phyloP scores from a whole-genome alignment of 2,329 filamentous ascomycete species.

The Talaromyces piceae region DNA sequence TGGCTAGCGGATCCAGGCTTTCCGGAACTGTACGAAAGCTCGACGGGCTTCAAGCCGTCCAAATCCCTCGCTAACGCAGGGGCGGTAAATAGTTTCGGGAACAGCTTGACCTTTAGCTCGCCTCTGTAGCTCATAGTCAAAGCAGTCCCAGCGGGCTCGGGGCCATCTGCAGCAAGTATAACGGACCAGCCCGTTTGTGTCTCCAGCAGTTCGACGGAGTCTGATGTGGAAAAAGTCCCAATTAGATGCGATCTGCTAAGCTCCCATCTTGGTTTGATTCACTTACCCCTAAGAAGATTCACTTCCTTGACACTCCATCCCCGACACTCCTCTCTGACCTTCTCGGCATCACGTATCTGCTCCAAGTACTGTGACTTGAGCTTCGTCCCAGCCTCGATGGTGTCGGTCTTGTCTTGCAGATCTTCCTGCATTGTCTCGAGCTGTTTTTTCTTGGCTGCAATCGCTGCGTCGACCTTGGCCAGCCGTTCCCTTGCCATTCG shows the following conservation, averaged over 20 bases:
- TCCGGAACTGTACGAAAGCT: slow-evolving; percentile 26
- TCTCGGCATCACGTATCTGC: slow-evolving; percentile 76
- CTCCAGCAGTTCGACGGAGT: slow-evolving; percentile 34
- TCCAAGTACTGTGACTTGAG: slow-evolving; percentile 62
- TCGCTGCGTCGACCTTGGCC: slow-evolving; percentile 55
- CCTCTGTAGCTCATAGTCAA: slow-evolving; percentile 37
- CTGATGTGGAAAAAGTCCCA: slow-evolving; percentile 14
- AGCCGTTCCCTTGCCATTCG: slow-evolving; percentile 64
- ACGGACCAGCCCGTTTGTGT: slow-evolving; percentile 40
- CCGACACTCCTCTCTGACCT: slow-evolving; percentile 75
- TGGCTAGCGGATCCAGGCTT: slow-evolving; percentile 12
- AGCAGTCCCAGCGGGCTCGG: slow-evolving; percentile 23
- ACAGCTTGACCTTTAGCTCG: slow-evolving; percentile 36
- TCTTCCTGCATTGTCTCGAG: slow-evolving; percentile 61
- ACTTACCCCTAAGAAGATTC: slow-evolving; percentile 63
- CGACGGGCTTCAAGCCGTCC: slow-evolving; percentile 21
- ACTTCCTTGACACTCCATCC: slow-evolving; percentile 85
- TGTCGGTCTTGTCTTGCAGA: slow-evolving; percentile 58
- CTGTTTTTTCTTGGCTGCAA: slow-evolving; percentile 61
- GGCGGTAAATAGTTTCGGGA: slow-evolving; percentile 30
- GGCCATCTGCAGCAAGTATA: slow-evolving; percentile 24
- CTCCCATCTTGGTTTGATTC: not conserved
- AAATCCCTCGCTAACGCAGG: slow-evolving; percentile 16
- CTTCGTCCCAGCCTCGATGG: slow-evolving; percentile 55
- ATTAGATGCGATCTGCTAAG: not conserved